These are phyloP conservation scores for Trifolium dubium DNA, from an alignment of 306 rosid species.

Conservation along the genomic window DNA sequence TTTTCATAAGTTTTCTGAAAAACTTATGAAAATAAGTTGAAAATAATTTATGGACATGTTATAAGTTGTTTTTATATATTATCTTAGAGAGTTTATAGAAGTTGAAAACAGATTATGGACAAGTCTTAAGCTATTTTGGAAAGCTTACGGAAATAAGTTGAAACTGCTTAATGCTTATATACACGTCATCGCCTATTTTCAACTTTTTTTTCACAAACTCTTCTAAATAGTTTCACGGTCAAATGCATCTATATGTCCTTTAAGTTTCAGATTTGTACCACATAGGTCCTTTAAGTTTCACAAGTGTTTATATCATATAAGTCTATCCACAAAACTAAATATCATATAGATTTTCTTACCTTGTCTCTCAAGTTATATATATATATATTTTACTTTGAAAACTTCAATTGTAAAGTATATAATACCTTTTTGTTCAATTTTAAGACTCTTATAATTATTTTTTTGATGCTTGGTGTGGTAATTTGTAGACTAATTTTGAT, in stretches of 20 bases:
- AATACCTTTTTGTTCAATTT: too few species aligned
- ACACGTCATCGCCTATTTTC: neutral
- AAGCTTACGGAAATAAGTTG: too few species aligned
- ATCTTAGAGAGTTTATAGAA: too few species aligned
- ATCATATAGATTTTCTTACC: neutral
- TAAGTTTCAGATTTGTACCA: too few species aligned
- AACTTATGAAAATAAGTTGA: neutral
- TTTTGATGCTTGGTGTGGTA: too few species aligned
- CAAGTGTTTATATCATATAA: neutral
- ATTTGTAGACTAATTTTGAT: neutral
- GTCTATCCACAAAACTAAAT: neutral
- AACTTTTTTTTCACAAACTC: neutral
- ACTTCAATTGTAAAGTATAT: neutral
- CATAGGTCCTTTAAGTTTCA: too few species aligned
- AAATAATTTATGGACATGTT: neutral
- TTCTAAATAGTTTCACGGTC: neutral
- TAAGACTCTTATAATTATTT: neutral
- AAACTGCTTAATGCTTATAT: too few species aligned
- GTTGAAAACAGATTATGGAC: neutral
- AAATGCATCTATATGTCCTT: too few species aligned
- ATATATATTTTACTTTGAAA: neutral
- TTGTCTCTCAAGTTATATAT: neutral
- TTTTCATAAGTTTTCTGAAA: too few species aligned
- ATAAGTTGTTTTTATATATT: neutral
- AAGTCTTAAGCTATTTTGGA: too few species aligned